Base-by-base conservation (phyloP, 805 yeast genomes). In the Starmerella asiatica region DNA sequence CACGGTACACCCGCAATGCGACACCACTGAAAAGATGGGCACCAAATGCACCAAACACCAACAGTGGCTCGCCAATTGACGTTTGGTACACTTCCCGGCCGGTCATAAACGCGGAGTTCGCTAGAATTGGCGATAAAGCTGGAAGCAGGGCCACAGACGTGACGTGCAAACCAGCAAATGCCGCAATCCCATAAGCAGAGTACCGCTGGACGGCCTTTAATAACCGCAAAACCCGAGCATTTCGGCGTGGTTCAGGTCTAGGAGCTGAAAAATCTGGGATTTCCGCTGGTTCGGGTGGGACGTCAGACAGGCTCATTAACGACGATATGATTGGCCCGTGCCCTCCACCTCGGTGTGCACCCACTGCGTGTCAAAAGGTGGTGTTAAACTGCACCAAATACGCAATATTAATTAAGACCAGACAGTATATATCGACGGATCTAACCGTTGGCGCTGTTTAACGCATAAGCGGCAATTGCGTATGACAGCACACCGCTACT, bases 51-150 rank as follows among this genome's bases (percentile, higher is more conserved):
- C 71, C 75, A 46, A 61, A 62, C 0, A 76, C 62, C n/a, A 71
- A 48, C 0, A 62, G 38, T 6, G 54, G 54, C 51, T 79, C 88
- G 12, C 74, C 56, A 1, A 59, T 47, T 0, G 75, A 67, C 0
- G 64, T 59, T 42, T 75, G 80, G 54, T 79, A 80, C 0, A 80
- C 49, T 15, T 73, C 68, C 29, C 88, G 63, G 0, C 75, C 73
- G 59, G 76, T 62, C 46, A 75, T 70, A 37, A 80, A 61, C 24
- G 73, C 47, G 36, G 76, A 76, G 38, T 75, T 69, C 3, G 72
- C 69, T 2, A 64, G 40, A 0, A 56, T 63, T 1, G 58, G 41
- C 4, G 72, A 67, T 5, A 53, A 19, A 1, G 70, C 55, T 0
- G 91, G 88, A 0, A 70, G 64, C 1, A 71, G 47, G 0, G 71